Evolutionary conservation across 345 rosid genomes (phyloP), one percentile per base, ranked within the genome.

Genomic region (Hypericum androsaemum): DNA sequence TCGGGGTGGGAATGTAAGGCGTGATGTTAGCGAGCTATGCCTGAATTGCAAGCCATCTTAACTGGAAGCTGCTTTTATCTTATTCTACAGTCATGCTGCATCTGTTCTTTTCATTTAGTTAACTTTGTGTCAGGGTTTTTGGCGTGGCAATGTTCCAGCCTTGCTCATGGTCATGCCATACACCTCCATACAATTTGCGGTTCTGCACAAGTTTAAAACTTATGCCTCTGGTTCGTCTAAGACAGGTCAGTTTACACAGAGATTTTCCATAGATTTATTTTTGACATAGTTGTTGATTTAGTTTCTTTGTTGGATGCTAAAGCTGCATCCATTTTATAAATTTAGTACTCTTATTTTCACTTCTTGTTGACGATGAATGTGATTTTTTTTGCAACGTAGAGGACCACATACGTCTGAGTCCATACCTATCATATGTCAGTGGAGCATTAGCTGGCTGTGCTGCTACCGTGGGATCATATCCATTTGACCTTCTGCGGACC

Each of bases 121-220:
- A 22, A 13, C 50, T 46, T 69, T 71, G 45, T 60, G 39, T 65
- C 72, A 92, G 98, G 98, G 98, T 6, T 92, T 92, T 70, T 92
- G 96, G 98, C 96, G 96, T 56, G 98, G 98, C 28, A 92, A 88
- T 74, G 94, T 83, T 67, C 98, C 98, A 6, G 98, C 98, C 58
- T 75, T 92, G 59, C 95, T 92, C 36, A 88, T 92, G 96, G 95
- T 79, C 62, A 78, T 92, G 89, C 96, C 98, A n/a, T 92, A 88
- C 49, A 74, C 94, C 51, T 81, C 98, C 54, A 88, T 92, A 71
- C 98, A 92, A 64, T 92, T 92, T 78, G 60, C 84, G 9, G 89
- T 92, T 2, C 55, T 92, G 43, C 89, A 84, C 69, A 81, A 81
- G 74, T 53, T 92, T 64, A 92, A 83, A 64, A 77, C 89, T 47